Base-by-base conservation (phyloP, 371 early-diverging fungal genomes). In the Mortierella sp. region DNA sequence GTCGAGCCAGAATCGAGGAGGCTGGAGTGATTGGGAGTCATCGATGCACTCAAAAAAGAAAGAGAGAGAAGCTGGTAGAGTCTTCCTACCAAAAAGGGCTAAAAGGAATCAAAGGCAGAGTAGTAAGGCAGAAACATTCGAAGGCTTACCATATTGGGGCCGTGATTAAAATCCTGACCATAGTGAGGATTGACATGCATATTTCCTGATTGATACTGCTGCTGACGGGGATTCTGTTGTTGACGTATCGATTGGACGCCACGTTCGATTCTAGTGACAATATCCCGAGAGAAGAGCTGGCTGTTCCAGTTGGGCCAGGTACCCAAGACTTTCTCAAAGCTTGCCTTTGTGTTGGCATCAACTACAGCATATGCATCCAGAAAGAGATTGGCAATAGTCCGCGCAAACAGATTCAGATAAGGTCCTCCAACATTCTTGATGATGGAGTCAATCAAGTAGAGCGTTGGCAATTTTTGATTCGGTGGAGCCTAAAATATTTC, bases 381-480 rank as follows among this genome's bases (percentile, higher is more conserved):
- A 72, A 93, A 97, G 12, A 88, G 81, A 44, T 74, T 83, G 28
- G 85, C 88, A 70, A 97, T 86, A 60, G 93, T 89, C 29, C 88
- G 83, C 28, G 87, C 85, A 82, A 97, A 95, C 30, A 89, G 80
- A 18, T 77, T 70, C 12, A 92, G 74, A 82, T 95, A 97, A 23
- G 84, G 84, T 21, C 87, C 91, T 21, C 96, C 96, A 30, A 95
- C 91, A 81, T 95, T 95, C 84, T 97, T 97, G 81, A 90, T 88
- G 25, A 97, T 96, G 44, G 97, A 97, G 83, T 97, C 98, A 65
- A 97, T 87, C 51, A 97, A 87, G 82, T 96, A 97, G 37, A 97
- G 83, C 4, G 92, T 86, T 19, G 97, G 97, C 23, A 97, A 85
- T 83, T 96, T 96, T 70, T 90, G 90, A 43, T 84, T 86, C 23